Evolutionary conservation across 768 basidiomycete genomes (phyloP).

Genomic region (Daedalea quercina): DNA sequence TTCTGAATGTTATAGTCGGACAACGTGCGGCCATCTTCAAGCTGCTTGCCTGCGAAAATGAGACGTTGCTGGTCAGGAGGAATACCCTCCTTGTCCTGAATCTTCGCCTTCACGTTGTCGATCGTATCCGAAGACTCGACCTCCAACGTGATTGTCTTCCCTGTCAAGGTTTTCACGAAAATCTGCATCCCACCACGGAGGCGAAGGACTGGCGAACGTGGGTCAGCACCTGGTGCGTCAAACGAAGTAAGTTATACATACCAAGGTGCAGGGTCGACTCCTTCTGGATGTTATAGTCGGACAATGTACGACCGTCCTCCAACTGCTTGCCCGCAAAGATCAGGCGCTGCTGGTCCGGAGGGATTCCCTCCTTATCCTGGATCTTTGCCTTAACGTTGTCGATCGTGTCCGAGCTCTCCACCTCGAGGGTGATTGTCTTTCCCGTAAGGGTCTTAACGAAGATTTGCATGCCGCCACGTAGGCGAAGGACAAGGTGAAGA

Average conservation of each 20-base stretch:
- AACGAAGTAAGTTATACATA: slow-evolving; percentile 12
- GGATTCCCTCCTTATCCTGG: slow-evolving; percentile 81
- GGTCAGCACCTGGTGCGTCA: neutral
- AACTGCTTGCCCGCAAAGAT: slow-evolving; percentile 96
- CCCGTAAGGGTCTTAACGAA: slow-evolving; percentile 86
- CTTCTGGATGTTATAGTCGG: slow-evolving; percentile 93
- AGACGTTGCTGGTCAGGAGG: slow-evolving; percentile 87
- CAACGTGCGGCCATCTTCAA: slow-evolving; percentile 86
- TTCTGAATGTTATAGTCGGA: slow-evolving; percentile 92
- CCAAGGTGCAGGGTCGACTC: slow-evolving; percentile 83
- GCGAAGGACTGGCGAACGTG: slow-evolving; percentile 50
- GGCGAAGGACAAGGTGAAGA: slow-evolving; percentile 45
- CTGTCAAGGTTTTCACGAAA: slow-evolving; percentile 77
- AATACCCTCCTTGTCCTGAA: slow-evolving; percentile 89
- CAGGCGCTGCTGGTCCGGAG: slow-evolving; percentile 89
- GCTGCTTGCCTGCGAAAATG: slow-evolving; percentile 90
- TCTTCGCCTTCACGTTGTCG: slow-evolving; percentile 87
- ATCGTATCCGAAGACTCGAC: slow-evolving; percentile 85
- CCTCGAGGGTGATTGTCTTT: slow-evolving; percentile 88
- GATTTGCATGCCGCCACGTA: slow-evolving; percentile 68
- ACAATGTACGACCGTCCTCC: slow-evolving; percentile 87
- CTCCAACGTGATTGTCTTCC: slow-evolving; percentile 90
- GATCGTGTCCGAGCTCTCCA: slow-evolving; percentile 72
- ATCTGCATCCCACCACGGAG: slow-evolving; percentile 91
- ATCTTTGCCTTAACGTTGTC: slow-evolving; percentile 81